Base-by-base conservation (phyloP, 2,329 filamentous ascomycete genomes). In the Aspergillus persii region DNA sequence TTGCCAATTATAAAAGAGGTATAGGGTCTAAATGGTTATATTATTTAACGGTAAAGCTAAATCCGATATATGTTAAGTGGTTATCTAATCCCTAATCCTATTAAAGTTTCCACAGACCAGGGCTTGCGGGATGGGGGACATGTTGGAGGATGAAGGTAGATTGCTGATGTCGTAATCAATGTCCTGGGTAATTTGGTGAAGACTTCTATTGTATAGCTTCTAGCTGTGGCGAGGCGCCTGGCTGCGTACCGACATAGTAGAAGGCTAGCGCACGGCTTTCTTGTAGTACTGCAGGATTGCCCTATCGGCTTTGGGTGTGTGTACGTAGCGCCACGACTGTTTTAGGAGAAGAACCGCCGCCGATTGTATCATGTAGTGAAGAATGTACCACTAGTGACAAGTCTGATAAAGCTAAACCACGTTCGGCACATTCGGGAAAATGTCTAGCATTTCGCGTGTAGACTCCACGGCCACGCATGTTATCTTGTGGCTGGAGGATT, bases 321-420 rank as follows among this genome's bases (percentile, higher is more conserved):
- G 36, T 3, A 41, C 36, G 36, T 15, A 41, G 36, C 36, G 36
- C 36, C 36, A 41, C 12, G 36, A 41, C 15, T 61, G 44, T n/a
- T 63, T 54, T 12, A 76, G 71, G 46, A 79, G 68, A 23, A 79
- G 63, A 15, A 79, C 66, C 8, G 71, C 75, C 0, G 67, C 68
- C 2, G 76, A 71, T 57, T 79, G 77, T 63, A 79, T 76, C 15
- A 79, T 60, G 49, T 74, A 74, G 58, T 79, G 76, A 30, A 79
- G 63, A 18, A 77, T 65, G 57, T 68, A 73, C 74, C 76, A 79
- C 77, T 77, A 79, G 3, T 74, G 74, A 1, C 70, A 68, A 3
- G 71, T 63, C 4, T 66, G 61, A 26, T 71, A 68, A 3, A 79
- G 60, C 56, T 72, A 74, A 15, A 63, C 56, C 1, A 63, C 63